A percentile compares a stretch with the other conserved stretches of the same genome.
Conservation (phyloP, 2,329 filamentous ascomycete genomes). For the Byssochlamys sp. region DNA sequence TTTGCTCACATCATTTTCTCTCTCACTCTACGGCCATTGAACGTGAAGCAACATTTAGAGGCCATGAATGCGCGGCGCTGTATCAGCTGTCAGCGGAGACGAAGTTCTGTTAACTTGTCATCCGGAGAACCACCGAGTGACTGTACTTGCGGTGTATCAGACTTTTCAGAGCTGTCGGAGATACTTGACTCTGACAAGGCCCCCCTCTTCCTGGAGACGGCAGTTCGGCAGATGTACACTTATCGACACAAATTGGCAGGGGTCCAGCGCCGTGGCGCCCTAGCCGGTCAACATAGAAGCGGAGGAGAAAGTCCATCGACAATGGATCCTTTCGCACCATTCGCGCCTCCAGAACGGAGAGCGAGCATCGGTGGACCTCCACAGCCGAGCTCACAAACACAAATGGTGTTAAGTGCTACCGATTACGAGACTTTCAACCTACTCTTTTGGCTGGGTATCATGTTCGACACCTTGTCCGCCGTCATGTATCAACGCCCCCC, state of each 20-base stretch:
- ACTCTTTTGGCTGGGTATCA: constrained; percentile 50
- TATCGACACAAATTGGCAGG: constrained; percentile 15
- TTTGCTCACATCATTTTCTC: constrained; percentile 40
- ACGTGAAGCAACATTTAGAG: constrained; percentile 5
- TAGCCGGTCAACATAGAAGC: neutral
- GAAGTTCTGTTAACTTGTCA: neutral
- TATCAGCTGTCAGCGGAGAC: neutral
- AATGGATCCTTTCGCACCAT: neutral
- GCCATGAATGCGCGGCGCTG: neutral
- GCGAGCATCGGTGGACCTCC: neutral
- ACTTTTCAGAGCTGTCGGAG: constrained; percentile 6
- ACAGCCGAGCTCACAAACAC: neutral
- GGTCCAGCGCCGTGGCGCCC: constrained; percentile 5
- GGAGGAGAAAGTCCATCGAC: neutral
- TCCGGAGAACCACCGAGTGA: neutral
- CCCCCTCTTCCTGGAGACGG: constrained; percentile 32
- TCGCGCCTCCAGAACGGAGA: neutral
- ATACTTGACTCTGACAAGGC: constrained; percentile 17
- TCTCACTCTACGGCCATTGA: constrained; percentile 33
- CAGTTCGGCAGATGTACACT: constrained; percentile 30
- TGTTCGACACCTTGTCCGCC: constrained; percentile 50
- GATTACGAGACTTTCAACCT: constrained; percentile 43
- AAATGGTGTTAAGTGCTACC: constrained; percentile 18
- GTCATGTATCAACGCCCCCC: constrained; percentile 43
- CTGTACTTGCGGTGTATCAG: neutral